Percentiles rank a stretch among this genome's conserved stretches.
phyloP scores from a whole-genome alignment of 129 eudicot genomes.

The Tagetes patula region DNA sequence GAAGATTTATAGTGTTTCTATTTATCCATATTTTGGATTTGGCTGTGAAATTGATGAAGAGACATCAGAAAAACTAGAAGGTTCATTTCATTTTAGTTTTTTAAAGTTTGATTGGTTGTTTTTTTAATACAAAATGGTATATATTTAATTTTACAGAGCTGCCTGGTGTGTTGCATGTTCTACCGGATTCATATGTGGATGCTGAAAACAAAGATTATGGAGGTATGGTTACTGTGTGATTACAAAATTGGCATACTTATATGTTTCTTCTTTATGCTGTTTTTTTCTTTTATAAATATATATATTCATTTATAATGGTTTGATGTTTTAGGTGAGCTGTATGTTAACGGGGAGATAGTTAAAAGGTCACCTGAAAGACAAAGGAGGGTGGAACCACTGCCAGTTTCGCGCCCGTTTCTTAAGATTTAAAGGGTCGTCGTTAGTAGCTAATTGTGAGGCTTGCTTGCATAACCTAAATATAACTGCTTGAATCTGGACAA shows the following conservation, averaged over 20 bases:
- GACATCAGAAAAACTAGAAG: conserved; percentile 90
- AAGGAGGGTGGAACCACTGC: conserved; percentile 95
- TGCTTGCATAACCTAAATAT: background rate
- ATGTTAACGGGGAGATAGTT: conserved; percentile 93
- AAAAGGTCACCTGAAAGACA: conserved; percentile 94
- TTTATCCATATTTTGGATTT: conserved; percentile 93
- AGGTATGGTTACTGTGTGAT: conserved; percentile 44
- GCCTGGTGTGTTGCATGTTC: conserved; percentile 96
- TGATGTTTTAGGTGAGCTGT: conserved; percentile 72
- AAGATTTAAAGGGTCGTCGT: conserved; percentile 85
- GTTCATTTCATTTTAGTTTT: conserved; percentile 31
- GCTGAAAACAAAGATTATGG: conserved; percentile 95
- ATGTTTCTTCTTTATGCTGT: background rate
- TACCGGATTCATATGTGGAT: conserved; percentile 98
- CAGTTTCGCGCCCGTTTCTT: conserved; percentile 83
- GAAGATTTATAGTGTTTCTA: conserved; percentile 95
- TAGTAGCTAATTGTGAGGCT: conserved; percentile 18
- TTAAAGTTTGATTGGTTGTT: background rate
- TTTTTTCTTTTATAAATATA: background rate
- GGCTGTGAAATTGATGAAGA: conserved; percentile 98
- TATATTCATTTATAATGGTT: background rate
- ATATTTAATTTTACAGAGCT: conserved; percentile 47
- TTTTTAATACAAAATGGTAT: background rate
- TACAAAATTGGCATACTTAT: background rate
- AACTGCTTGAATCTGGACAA: background rate